Conservation (phyloP, 208 protist species). For the Acanthamoeba triangularis region DNA sequence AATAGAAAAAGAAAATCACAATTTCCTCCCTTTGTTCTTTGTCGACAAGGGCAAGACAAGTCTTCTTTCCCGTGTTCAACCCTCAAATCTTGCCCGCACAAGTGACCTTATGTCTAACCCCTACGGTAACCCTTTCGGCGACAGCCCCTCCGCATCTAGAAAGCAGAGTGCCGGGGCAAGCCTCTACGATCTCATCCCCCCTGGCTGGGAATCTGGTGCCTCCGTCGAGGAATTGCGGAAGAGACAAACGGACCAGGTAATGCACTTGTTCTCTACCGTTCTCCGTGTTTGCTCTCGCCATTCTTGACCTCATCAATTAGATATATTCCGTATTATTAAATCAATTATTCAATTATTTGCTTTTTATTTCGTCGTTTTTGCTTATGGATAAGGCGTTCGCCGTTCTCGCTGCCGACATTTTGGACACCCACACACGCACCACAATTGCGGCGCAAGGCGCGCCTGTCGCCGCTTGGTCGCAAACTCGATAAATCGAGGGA, state of each 20-base stretch:
- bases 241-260: neutral
- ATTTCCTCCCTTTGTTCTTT: neutral
- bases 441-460: too few relatives aligned
- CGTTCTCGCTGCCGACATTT: neutral
- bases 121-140: constrained; percentile 31
- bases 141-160: neutral
- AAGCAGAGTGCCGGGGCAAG: neutral
- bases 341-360: too few relatives aligned
- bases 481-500: neutral
- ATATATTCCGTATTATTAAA: neutral
- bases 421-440: neutral
- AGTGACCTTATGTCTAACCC: neutral
- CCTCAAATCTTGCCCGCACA: neutral
- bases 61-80: neutral
- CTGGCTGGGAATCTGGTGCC: constrained; percentile 72
- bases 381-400: neutral
- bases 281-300: too few relatives aligned
- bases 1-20: neutral
- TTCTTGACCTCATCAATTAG: neutral
- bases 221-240: constrained; percentile 46
- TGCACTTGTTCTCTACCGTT: too few relatives aligned
- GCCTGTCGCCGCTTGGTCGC: neutral
- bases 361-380: too few relatives aligned
- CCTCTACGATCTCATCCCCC: constrained; percentile 53
- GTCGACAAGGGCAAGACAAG: neutral